These are phyloP conservation scores for Phytophthora multivora DNA, from an alignment of 352 stramenopile species.

Conservation along the genomic window DNA sequence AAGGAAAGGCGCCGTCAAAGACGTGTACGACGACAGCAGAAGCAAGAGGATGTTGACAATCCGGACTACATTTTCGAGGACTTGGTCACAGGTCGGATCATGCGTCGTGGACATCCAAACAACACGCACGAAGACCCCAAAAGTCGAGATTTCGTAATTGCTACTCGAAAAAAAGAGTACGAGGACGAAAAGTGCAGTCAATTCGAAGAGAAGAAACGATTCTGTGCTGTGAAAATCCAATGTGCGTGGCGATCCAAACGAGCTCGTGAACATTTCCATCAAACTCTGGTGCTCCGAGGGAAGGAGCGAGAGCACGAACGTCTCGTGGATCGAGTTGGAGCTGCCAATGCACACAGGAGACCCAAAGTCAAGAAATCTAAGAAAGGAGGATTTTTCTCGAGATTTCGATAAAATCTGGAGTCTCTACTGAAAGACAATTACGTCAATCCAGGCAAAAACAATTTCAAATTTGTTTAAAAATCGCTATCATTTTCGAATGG, in stretches of 20 bases:
- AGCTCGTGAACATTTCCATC: constrained; percentile 57
- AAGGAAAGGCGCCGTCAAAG: constrained; percentile 27
- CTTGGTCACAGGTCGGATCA: constrained; percentile 49
- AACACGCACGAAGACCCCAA: constrained; percentile 28
- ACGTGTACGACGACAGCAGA: constrained; percentile 12
- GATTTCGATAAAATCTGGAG: constrained; percentile 14
- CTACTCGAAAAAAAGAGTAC: constrained; percentile 44
- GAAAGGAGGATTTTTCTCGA: constrained; percentile 19
- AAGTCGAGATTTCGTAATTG: constrained; percentile 45
- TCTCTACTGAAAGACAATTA: no score
- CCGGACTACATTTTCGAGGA: constrained; percentile 68
- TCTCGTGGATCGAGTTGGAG: constrained; percentile 30
- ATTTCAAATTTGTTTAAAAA: no score
- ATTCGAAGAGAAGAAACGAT: constrained; percentile 54
- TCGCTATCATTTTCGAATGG: no score
- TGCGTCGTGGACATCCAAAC: constrained; percentile 27
- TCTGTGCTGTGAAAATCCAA: constrained; percentile 68
- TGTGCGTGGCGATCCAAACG: constrained; percentile 78
- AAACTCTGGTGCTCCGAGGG: constrained; percentile 56
- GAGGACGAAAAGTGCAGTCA: constrained; percentile 31
- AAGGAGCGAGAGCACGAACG: constrained; percentile 71
- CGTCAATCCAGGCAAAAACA: no score
- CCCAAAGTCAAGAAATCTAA: constrained; percentile 17
- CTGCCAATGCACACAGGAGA: constrained; percentile 21
- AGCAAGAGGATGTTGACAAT: constrained; percentile 7